These are phyloP conservation scores for Purpureocillium takamizusanense DNA, from an alignment of 2,329 filamentous ascomycete genomes.

Conservation along the genomic window DNA sequence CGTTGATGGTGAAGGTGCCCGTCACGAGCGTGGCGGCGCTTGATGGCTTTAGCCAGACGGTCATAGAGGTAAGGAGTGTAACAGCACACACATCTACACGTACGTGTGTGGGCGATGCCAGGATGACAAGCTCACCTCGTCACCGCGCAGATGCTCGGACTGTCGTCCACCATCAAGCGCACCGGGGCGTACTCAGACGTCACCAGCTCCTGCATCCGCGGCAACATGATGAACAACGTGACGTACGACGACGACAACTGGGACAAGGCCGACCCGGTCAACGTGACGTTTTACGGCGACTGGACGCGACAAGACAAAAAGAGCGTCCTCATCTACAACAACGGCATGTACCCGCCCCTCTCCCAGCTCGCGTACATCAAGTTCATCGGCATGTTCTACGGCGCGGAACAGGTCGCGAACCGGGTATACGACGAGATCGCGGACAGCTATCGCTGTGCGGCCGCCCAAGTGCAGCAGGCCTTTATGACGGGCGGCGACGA, in stretches of 20 bases:
- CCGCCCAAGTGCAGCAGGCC: constrained; percentile 4
- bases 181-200: constrained; percentile 4
- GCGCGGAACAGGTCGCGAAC: constrained; percentile 2
- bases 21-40: constrained; percentile 4
- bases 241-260: constrained; percentile 3
- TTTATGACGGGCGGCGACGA: neutral
- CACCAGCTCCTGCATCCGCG: constrained; percentile 5
- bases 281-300: constrained; percentile 6
- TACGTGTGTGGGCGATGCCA: too few relatives aligned
- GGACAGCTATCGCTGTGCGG: constrained; percentile 3
- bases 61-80: constrained; percentile 5
- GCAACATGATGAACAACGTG: constrained; percentile 5
- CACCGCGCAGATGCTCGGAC: constrained; percentile 1
- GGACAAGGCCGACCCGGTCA: constrained; percentile 3
- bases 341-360: constrained; percentile 2
- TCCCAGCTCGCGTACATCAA: constrained; percentile 6
- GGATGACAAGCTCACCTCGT: too few relatives aligned
- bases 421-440: constrained; percentile 2
- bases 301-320: neutral
- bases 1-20: constrained; percentile 4
- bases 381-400: constrained; percentile 6
- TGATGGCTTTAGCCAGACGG: constrained; percentile 4
- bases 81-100: too few relatives aligned
- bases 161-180: constrained; percentile 3
- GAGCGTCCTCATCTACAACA: constrained; percentile 6